Evolutionary conservation across 225 moss, liverwort and hornwort species (phyloP), one percentile per base, ranked within the genome.

Genomic region (Ulota crispa): DNA sequence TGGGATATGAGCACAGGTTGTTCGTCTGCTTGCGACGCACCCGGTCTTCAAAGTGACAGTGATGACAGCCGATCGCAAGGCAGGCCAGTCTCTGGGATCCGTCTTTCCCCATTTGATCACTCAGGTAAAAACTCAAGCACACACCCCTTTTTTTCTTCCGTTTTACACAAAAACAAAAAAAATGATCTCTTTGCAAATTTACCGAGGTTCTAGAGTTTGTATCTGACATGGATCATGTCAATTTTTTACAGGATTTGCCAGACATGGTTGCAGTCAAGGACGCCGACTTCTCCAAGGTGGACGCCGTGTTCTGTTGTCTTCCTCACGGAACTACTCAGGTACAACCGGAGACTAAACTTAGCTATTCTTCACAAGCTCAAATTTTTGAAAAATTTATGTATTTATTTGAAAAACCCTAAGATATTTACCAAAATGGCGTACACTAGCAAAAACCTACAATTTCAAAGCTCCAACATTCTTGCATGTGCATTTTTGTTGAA

Each of bases 241-340:
- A 30, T 68, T 76, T 30, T 68, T 76, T 30, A 0, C 89, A 95
- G 95, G 83, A 93, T 73, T 87, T 95, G 70, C 98, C 98, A 57
- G 21, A 85, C 53, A 90, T 94, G 94, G 90, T 98, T 77, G 93
- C 95, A 54, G 90, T 98, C 68, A 98, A 91, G 76, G 95, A 98
- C 83, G 95, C 98, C 27, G 90, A 95, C 75, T 95, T 98, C 80
- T 87, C 92, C 27, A 77, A 95, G 57, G 93, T 95, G n/a, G 98
- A 98, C 85, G 94, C 92, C 2, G 90, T 95, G 30, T 98, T 94
- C 75, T 95, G 97, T 75, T 98, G 97, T 86, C 89, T 98, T 31
- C 95, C 95, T 68, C 95, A 98, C 82, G 97, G 95, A 75, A 98
- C 95, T 41, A 95, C 95, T 7, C 95, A 97, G 90, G 94, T 92